phyloP scores from a whole-genome alignment of 2,329 filamentous ascomycete species.

The Macrophomina phaseolina region DNA sequence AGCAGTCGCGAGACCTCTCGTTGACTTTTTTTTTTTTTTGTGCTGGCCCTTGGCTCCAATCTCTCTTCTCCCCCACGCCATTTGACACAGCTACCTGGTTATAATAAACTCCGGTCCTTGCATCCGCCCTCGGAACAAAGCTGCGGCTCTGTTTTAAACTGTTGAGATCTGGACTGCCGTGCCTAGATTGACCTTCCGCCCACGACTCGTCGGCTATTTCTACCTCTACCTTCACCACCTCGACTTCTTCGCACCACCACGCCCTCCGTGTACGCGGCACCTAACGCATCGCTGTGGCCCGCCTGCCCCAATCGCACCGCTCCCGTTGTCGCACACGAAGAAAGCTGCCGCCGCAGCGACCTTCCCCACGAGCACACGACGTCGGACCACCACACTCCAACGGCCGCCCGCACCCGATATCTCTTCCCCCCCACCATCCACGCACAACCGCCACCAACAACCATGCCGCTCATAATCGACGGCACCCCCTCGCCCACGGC shows the following conservation, averaged over 20 bases:
- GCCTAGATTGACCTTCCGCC: background rate
- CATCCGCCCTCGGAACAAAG: background rate
- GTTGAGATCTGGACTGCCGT: background rate
- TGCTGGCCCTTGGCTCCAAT: background rate
- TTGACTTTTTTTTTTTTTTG: conserved; percentile 5
- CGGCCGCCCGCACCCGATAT: background rate
- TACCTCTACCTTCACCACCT: background rate
- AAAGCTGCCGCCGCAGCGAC: background rate
- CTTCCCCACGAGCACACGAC: background rate
- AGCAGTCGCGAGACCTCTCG: conserved; percentile 18
- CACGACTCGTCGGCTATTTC: background rate
- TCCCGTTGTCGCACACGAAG: background rate
- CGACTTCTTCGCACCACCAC: background rate
- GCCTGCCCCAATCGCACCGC: background rate
- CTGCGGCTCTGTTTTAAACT: background rate
- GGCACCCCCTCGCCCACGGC: conserved; percentile 15
- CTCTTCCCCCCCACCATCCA: too few species aligned
- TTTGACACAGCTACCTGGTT: background rate
- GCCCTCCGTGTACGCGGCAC: background rate
- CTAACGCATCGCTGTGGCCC: background rate
- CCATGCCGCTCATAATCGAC: conserved; percentile 27
- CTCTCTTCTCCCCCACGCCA: background rate
- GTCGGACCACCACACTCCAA: background rate
- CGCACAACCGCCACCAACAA: background rate
- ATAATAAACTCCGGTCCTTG: background rate